Evolutionary conservation across 768 basidiomycete species (phyloP), one percentile per base, ranked within the genome.

Genomic region (Leccinum rimulosum): DNA sequence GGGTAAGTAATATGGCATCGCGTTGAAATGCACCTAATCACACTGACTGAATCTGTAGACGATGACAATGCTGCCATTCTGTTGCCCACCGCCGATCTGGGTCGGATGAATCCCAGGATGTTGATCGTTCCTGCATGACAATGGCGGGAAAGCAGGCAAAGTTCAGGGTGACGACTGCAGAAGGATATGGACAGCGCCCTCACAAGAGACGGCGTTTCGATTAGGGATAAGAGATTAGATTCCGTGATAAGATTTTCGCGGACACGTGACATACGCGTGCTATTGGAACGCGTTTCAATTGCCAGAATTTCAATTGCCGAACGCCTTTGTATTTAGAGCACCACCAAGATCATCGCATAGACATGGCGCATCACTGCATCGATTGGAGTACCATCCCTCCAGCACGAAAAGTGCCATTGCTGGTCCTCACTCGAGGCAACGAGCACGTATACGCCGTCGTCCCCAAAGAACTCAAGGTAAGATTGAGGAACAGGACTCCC

Each of bases 331-430:
- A 19, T 14, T 33, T 22, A 19, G 19, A n/a, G 5, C 52, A 15
- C 28, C 45, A 6, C 52, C 27, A 12, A 9, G 15, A 7, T 17
- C 31, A 35, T 8, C 27, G 6, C 17, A 12, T 14, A 27, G n/a
- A 2, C 40, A 73, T 70, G 69, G 36, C 50, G 8, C 71, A 72
- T 59, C n/a, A 67, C 17, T 72, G 71, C 59, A 25, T 67, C 5
- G 64, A 72, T 56, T 74, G 71, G 71, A 53, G 60, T 0, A n/a
- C 51, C 3, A 54, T 0, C 3, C 67, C 67, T 0, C 71, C 71
- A n/a, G 38, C 48, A 0, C 62, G 69, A 0, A 71, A 66, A 38
- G 33, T 36, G 6, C 66, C 67, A 0, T 40, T 69, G 30, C 15
- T 72, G 17, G 25, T 71, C 50, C 66, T 71, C 59, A 49, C 35